These are phyloP conservation scores for Fusarium mundagurra DNA, from an alignment of 2,329 filamentous ascomycete genomes.

Conservation along the genomic window DNA sequence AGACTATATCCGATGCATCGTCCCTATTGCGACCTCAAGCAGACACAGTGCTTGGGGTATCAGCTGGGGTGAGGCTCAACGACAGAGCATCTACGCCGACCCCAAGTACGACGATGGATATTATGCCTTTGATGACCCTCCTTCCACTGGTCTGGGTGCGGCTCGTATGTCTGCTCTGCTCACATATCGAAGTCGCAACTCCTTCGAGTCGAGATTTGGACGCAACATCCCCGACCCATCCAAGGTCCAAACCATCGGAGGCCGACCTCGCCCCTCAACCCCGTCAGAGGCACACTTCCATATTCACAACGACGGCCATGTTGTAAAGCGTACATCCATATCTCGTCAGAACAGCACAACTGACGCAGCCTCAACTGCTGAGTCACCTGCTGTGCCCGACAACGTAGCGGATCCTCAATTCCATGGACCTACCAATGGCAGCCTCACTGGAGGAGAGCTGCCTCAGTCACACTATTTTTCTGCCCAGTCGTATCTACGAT, in stretches of 20 bases:
- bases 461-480: slow-evolving; percentile 90
- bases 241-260: slow-evolving; percentile 84
- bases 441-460: slow-evolving; percentile 62
- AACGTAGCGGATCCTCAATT: slow-evolving; percentile 70
- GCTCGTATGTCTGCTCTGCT: slow-evolving; percentile 96
- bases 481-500: slow-evolving; percentile 95
- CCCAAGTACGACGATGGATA: slow-evolving; percentile 99
- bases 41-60: slow-evolving; percentile 90
- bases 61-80: slow-evolving; percentile 88
- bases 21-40: slow-evolving; percentile 86
- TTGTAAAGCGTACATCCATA: slow-evolving; percentile 62
- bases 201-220: slow-evolving; percentile 94
- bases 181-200: slow-evolving; percentile 96
- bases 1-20: slow-evolving; percentile 81
- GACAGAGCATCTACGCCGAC: slow-evolving; percentile 95
- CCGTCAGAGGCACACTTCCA: slow-evolving; percentile 79
- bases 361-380: slow-evolving; percentile 44
- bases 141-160: slow-evolving; percentile 85
- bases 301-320: slow-evolving; percentile 86
- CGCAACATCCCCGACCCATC: slow-evolving; percentile 90
- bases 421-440: slow-evolving; percentile 67
- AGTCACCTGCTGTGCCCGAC: slow-evolving; percentile 40
- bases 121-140: slow-evolving; percentile 88
- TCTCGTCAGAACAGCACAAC: slow-evolving; percentile 59
- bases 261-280: slow-evolving; percentile 66